A percentile compares a stretch with the other conserved stretches of the same genome.
Conservation (phyloP, 495 filamentous ascomycete species). For the Penicillium diatomitis region DNA sequence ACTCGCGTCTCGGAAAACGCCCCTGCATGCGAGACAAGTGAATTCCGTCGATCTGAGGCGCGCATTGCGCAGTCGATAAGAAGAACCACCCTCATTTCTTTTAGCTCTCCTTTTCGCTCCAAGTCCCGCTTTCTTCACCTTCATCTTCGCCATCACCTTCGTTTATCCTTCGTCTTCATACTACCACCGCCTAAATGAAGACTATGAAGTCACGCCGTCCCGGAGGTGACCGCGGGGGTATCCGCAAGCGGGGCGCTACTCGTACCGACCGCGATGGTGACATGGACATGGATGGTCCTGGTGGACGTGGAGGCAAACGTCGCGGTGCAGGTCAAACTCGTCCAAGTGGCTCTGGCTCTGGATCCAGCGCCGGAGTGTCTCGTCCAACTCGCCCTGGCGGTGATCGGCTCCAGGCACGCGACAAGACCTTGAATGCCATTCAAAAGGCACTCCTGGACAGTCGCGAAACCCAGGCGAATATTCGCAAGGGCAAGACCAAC, state of each 20-base stretch:
- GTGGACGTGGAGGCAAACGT: conserved; percentile 18
- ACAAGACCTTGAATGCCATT: conserved; percentile 24
- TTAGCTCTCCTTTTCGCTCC: neutral
- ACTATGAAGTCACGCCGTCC: conserved; percentile 27
- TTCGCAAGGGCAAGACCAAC: conserved; percentile 23
- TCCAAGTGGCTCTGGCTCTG: conserved; percentile 1
- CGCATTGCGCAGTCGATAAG: conserved; percentile 17
- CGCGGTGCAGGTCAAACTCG: conserved; percentile 4
- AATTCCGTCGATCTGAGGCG: conserved; percentile 16
- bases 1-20: neutral
- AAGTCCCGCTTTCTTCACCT: conserved; percentile 1
- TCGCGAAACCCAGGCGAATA: conserved; percentile 29
- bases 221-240: conserved; percentile 49
- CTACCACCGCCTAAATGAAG: conserved; percentile 20
- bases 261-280: conserved; percentile 74
- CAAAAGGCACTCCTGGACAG: conserved; percentile 35
- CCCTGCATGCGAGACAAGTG: conserved; percentile 16
- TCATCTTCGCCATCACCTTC: conserved; percentile 2
- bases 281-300: conserved; percentile 60
- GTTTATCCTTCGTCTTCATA: neutral
- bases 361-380: conserved; percentile 6
- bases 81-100: neutral
- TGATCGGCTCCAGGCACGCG: conserved; percentile 17
- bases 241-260: conserved; percentile 54
- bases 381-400: neutral